These are phyloP conservation scores for Nakaseomyces bracarensis DNA, from an alignment of 1,139 yeast species.

Conservation along the genomic window DNA sequence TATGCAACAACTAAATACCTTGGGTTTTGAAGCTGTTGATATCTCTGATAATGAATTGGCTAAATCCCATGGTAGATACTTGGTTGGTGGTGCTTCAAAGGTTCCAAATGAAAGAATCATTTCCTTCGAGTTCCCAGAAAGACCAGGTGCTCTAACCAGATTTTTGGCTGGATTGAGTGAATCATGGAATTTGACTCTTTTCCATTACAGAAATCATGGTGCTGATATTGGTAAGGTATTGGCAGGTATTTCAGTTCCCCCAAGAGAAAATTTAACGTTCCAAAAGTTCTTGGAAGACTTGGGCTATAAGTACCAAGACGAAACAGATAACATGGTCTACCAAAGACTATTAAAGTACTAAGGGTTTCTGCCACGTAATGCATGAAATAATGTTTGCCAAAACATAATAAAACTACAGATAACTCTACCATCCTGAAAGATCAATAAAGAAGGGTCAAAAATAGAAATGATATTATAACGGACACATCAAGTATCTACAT, in stretches of 20 bases:
- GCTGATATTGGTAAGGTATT: slow-evolving; percentile 87
- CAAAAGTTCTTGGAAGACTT: slow-evolving; percentile 58
- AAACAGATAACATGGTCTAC: slow-evolving; percentile 76
- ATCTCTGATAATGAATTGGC: slow-evolving; percentile 91
- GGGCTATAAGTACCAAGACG: slow-evolving; percentile 74
- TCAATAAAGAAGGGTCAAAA: not conserved
- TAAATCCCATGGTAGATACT: slow-evolving; percentile 88
- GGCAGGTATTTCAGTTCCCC: slow-evolving; percentile 83
- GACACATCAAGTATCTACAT: not conserved
- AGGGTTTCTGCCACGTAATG: too few relatives aligned
- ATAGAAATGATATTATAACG: not conserved
- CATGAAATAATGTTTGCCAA: too few relatives aligned
- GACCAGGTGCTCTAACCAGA: slow-evolving; percentile 85
- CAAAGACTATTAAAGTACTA: slow-evolving; percentile 52
- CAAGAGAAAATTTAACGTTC: slow-evolving; percentile 54
- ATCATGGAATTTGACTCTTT: slow-evolving; percentile 86
- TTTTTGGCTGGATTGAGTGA: slow-evolving; percentile 64
- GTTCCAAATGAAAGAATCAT: slow-evolving; percentile 67
- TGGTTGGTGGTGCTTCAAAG: slow-evolving; percentile 79
- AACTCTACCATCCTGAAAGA: too few relatives aligned
- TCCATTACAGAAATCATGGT: slow-evolving; percentile 96
- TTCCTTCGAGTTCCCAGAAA: slow-evolving; percentile 91
- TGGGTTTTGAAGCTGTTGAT: slow-evolving; percentile 65
- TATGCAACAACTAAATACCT: slow-evolving; percentile 36
- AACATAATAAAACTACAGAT: too few relatives aligned